These are phyloP conservation scores for Neurospora sp. DNA, from an alignment of 2,329 filamentous ascomycete genomes.

Conservation along the genomic window DNA sequence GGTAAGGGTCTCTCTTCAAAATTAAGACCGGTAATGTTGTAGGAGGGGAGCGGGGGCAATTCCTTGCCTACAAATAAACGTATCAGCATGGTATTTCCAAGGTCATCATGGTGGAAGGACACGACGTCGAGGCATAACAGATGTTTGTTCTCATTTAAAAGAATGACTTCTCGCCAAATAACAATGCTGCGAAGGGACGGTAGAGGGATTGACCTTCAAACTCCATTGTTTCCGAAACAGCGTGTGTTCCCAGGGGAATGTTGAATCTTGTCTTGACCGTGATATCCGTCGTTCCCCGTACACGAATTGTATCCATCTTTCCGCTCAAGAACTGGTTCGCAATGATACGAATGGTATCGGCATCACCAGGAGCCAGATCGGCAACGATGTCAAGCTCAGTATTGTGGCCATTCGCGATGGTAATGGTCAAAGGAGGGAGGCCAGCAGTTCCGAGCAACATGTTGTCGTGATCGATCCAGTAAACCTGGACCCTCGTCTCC, in stretches of 20 bases:
- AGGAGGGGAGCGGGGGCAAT: slow-evolving; percentile 67
- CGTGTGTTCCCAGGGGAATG: slow-evolving; percentile 67
- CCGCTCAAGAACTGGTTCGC: slow-evolving; percentile 86
- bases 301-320: slow-evolving; percentile 56
- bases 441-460: slow-evolving; percentile 66
- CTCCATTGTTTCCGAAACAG: slow-evolving; percentile 61
- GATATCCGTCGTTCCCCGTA: slow-evolving; percentile 65
- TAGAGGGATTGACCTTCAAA: slow-evolving; percentile 77
- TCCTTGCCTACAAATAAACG: slow-evolving; percentile 45
- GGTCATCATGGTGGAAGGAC: slow-evolving; percentile 10
- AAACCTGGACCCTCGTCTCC: slow-evolving; percentile 62
- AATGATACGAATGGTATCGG: slow-evolving; percentile 66
- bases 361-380: slow-evolving; percentile 64
- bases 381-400: slow-evolving; percentile 73
- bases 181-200: slow-evolving; percentile 49
- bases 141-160: slow-evolving; percentile 17
- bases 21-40: slow-evolving; percentile 72
- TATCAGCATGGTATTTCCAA: slow-evolving; percentile 24
- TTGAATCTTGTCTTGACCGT: slow-evolving; percentile 64
- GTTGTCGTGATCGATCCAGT: slow-evolving; percentile 73
- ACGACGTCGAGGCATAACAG: slow-evolving; percentile 3
- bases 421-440: slow-evolving; percentile 65
- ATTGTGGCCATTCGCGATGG: slow-evolving; percentile 65
- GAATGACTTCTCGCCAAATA: slow-evolving; percentile 48
- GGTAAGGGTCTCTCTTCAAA: slow-evolving; percentile 59